A percentile compares a stretch with the other conserved stretches of the same genome.
Conservation (phyloP, 176 grass and related monocot genomes). For the Oryza glumipatula region DNA sequence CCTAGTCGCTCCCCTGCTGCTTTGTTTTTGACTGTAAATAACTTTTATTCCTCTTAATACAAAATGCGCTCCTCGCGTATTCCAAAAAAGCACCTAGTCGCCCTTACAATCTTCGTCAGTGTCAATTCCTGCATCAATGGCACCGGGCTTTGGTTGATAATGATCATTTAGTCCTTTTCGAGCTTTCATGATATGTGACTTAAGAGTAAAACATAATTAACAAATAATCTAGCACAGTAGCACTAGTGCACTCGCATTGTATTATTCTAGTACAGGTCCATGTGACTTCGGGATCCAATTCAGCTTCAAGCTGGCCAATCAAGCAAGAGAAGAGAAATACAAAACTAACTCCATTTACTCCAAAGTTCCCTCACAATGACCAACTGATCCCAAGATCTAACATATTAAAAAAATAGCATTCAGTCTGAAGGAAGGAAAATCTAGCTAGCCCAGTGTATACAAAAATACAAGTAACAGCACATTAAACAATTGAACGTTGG, state of each 20-base stretch:
- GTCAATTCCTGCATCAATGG: constrained; percentile 45
- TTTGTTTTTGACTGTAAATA: no score
- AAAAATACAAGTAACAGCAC: not conserved
- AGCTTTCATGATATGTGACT: not conserved
- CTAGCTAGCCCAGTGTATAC: not conserved
- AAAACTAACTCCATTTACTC: not conserved
- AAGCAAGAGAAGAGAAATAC: not conserved
- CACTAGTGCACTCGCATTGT: not conserved
- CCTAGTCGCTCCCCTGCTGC: constrained; percentile 7
- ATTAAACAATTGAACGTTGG: not conserved
- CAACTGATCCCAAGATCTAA: not conserved
- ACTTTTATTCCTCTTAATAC: no score
- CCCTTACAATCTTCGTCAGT: constrained; percentile 48
- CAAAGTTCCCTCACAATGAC: not conserved
- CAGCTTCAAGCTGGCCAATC: not conserved
- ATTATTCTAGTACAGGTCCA: not conserved
- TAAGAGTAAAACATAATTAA: constrained; percentile 11
- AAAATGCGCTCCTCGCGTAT: no score
- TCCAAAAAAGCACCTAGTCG: not conserved
- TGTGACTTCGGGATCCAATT: constrained; percentile 1
- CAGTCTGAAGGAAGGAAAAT: not conserved
- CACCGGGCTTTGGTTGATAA: constrained; percentile 27
- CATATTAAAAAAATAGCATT: not conserved
- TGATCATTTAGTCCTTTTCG: not conserved
- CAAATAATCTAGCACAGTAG: not conserved